These are phyloP conservation scores for Chaetomiaceae sp. DNA, from an alignment of 2,329 filamentous ascomycete genomes.

Conservation along the genomic window DNA sequence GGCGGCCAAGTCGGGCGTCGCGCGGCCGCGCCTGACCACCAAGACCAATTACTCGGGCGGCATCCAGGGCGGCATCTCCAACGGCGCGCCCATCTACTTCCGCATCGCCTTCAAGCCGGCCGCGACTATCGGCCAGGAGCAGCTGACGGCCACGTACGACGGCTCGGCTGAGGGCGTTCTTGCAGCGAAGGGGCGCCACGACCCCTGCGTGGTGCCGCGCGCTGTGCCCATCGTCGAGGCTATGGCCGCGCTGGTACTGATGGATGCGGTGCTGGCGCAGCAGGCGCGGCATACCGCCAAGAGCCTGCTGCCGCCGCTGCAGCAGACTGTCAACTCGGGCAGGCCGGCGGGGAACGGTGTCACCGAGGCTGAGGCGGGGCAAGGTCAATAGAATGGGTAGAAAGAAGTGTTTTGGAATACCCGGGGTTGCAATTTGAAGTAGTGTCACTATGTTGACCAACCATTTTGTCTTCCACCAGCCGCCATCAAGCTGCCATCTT, in stretches of 20 bases:
- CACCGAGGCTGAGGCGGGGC: constrained; percentile 19
- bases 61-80: constrained; percentile 91
- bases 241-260: constrained; percentile 82
- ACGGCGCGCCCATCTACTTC: constrained; percentile 93
- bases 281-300: constrained; percentile 50
- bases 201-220: constrained; percentile 85
- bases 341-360: constrained; percentile 28
- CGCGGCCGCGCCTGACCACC: constrained; percentile 63
- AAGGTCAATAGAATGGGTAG: constrained; percentile 6
- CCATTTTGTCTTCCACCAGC: too few relatives aligned
- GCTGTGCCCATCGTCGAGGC: constrained; percentile 85
- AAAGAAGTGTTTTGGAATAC: constrained; percentile 8
- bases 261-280: constrained; percentile 82
- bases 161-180: constrained; percentile 64
- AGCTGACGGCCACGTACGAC: constrained; percentile 76
- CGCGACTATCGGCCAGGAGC: constrained; percentile 85
- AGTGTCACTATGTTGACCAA: too few relatives aligned
- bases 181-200: constrained; percentile 88
- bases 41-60: constrained; percentile 94
- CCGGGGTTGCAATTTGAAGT: background rate
- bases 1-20: constrained; percentile 40
- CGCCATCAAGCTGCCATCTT: too few relatives aligned
- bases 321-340: constrained; percentile 27
- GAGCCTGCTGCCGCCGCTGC: constrained; percentile 38
- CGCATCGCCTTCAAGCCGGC: constrained; percentile 90